These are phyloP conservation scores for Endocarpon pusillum DNA, from an alignment of 495 filamentous ascomycete species.

Conservation along the genomic window DNA sequence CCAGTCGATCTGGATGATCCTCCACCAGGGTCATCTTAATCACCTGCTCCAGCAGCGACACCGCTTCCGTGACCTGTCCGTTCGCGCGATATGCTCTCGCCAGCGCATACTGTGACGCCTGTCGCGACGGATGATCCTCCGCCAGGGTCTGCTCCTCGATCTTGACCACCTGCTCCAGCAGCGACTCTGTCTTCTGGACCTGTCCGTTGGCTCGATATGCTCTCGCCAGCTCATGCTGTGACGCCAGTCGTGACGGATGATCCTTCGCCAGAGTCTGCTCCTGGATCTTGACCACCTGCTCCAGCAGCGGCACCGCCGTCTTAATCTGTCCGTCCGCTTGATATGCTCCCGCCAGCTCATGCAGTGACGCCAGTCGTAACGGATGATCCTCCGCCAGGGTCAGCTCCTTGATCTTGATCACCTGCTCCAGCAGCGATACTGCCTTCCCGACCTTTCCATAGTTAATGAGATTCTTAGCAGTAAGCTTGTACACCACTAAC, in stretches of 20 bases:
- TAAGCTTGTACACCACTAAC: neutral
- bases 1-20: conserved; percentile 14
- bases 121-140: conserved; percentile 13
- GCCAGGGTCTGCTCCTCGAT: conserved; percentile 8
- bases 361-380: conserved; percentile 13
- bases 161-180: conserved; percentile 20
- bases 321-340: conserved; percentile 12
- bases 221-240: conserved; percentile 14
- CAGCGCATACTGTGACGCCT: conserved; percentile 19
- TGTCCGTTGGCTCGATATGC: conserved; percentile 16
- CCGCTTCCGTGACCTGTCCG: conserved; percentile 15
- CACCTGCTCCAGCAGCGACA: conserved; percentile 16
- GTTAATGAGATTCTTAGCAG: neutral
- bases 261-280: conserved; percentile 12
- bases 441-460: neutral
- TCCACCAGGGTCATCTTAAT: conserved; percentile 13
- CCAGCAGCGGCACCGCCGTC: conserved; percentile 16
- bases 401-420: neutral
- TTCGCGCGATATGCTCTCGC: conserved; percentile 14
- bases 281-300: conserved; percentile 16
- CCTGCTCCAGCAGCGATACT: neutral
- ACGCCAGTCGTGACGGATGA: conserved; percentile 12
- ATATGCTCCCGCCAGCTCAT: conserved; percentile 14
- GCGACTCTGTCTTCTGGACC: conserved; percentile 9
- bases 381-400: conserved; percentile 16